A percentile compares a stretch with the other conserved stretches of the same genome.
Conservation (phyloP, 1,139 yeast species). For the Sugiyamaella castrensis region DNA sequence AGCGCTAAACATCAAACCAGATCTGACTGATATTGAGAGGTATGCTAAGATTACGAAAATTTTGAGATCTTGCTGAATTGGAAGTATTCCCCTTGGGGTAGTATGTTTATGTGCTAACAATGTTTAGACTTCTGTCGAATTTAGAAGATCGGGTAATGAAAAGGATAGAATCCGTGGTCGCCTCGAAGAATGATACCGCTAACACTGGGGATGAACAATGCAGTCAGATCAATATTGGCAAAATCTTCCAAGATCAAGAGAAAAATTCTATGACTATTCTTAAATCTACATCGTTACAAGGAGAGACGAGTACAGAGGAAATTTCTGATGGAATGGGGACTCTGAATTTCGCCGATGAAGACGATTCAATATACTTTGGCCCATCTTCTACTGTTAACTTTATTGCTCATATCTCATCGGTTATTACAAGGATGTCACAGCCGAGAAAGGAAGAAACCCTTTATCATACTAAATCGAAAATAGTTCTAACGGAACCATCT, state of each 20-base stretch:
- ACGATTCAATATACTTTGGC: conserved; percentile 10
- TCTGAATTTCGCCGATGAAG: neutral
- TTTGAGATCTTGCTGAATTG: no score
- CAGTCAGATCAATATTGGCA: no score
- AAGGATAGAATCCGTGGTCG: no score
- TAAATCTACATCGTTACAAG: neutral
- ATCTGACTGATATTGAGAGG: neutral
- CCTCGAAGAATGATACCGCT: no score
- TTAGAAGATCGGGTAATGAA: neutral
- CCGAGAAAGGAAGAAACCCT: neutral
- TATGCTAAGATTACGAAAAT: neutral
- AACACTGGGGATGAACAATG: no score
- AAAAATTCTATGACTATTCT: no score
- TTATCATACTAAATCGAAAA: neutral
- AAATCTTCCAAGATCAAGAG: no score
- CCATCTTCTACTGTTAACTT: conserved; percentile 10
- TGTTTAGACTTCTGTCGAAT: neutral
- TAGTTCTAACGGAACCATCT: neutral
- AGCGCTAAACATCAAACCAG: neutral
- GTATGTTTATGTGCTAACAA: no score
- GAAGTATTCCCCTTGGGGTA: no score
- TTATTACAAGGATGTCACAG: neutral
- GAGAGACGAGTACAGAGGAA: neutral
- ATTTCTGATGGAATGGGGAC: neutral
- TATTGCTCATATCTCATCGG: conserved; percentile 2